These are phyloP conservation scores for Chlamydomonas sphaeroides DNA, from an alignment of 139 green algal genomes.

Conservation along the genomic window DNA sequence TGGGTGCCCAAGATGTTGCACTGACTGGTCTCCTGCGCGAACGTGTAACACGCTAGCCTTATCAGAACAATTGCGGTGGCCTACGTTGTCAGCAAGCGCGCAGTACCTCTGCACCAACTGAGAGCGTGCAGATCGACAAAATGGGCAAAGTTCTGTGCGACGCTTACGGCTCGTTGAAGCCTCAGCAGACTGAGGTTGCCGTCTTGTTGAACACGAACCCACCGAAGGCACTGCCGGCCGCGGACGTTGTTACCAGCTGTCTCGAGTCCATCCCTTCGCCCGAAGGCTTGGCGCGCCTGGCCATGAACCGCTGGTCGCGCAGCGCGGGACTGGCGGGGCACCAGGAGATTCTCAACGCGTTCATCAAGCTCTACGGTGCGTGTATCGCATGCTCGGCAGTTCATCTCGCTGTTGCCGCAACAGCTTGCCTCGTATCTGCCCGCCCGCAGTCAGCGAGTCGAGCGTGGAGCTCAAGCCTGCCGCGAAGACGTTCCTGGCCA, in stretches of 20 bases:
- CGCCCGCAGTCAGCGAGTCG: constrained; percentile 18
- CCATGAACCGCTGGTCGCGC: constrained; percentile 17
- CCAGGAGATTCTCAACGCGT: constrained; percentile 33
- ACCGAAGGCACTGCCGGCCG: background rate
- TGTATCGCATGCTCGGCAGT: no score
- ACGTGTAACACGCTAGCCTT: no score
- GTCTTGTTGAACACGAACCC: constrained; percentile 6
- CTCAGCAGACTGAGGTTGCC: constrained; percentile 23
- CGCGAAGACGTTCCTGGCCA: constrained; percentile 10
- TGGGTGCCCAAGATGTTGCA: no score
- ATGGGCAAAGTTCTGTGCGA: constrained; percentile 14
- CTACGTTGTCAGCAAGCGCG: no score
- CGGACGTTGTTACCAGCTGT: background rate
- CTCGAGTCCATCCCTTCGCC: constrained; percentile 6
- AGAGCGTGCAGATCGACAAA: background rate
- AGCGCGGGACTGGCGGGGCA: background rate
- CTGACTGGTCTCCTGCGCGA: no score
- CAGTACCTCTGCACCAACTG: no score
- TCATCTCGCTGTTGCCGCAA: no score
- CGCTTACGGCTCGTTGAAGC: constrained; percentile 19
- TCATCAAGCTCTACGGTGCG: constrained; percentile 23
- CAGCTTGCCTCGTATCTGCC: no score
- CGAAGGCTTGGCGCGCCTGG: constrained; percentile 13
- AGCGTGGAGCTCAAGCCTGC: constrained; percentile 25
- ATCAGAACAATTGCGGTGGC: no score